Percentiles rank a stretch among this genome's conserved stretches.
These are phyloP conservation scores for Trichoderma simmonsii DNA, from an alignment of 2,329 filamentous ascomycete species.

Conservation along the genomic window DNA sequence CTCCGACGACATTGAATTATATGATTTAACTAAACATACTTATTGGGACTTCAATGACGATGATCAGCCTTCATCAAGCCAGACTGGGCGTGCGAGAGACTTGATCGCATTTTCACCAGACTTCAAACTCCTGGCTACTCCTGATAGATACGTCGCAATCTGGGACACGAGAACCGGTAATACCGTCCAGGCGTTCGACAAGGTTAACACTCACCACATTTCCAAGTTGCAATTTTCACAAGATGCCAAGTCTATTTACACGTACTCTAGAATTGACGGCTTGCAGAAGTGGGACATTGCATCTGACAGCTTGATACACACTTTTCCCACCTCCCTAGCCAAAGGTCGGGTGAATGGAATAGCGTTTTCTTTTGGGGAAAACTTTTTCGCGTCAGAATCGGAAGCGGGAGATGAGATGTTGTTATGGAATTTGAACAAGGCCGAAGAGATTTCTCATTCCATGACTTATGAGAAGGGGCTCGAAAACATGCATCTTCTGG, in stretches of 20 bases:
- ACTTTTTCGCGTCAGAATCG: not conserved
- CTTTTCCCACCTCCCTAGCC: not conserved
- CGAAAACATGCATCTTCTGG: not conserved
- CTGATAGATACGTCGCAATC: not conserved
- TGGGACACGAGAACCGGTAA: not conserved
- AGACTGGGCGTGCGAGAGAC: not conserved
- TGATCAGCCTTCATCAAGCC: not conserved
- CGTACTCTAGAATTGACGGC: not conserved
- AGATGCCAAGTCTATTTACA: not conserved
- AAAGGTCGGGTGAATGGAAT: not conserved
- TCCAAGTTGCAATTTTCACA: not conserved
- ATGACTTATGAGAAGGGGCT: not conserved
- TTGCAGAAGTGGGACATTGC: not conserved
- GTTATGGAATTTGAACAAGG: not conserved
- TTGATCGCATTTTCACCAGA: not conserved
- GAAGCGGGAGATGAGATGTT: not conserved
- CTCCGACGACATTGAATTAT: not conserved
- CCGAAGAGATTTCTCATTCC: not conserved
- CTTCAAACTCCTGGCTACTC: not conserved
- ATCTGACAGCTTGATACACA: not conserved
- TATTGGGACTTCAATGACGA: not conserved
- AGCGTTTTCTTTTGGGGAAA: not conserved
- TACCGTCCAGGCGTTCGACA: not conserved
- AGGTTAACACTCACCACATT: not conserved
- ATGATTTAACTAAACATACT: not conserved